phyloP scores from a whole-genome alignment of 108 stramenopile genomes.

The Nitzschia palea region DNA sequence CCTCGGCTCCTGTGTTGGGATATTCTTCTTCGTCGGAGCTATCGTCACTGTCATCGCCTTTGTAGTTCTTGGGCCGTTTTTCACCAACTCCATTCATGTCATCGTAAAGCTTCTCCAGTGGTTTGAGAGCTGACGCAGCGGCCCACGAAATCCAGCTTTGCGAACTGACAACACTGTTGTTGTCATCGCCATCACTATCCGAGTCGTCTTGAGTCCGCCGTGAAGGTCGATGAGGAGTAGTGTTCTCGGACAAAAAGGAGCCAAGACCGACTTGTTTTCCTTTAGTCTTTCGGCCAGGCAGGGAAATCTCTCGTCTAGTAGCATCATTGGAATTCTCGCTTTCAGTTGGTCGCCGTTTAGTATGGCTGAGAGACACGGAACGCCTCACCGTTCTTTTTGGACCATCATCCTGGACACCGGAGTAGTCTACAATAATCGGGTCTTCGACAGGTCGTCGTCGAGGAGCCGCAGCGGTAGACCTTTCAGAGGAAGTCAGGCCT shows the following conservation, averaged over 20 bases:
- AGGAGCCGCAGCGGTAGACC: no score
- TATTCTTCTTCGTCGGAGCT: neutral
- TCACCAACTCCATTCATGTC: conserved; percentile 3
- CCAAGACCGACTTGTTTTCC: neutral
- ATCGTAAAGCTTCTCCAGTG: conserved; percentile 14
- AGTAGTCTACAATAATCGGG: no score
- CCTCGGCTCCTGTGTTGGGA: neutral
- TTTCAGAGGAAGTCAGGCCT: no score
- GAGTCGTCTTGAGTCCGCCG: neutral
- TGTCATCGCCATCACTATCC: neutral
- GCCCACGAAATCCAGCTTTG: conserved; percentile 21
- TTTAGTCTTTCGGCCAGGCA: neutral
- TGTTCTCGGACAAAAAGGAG: neutral
- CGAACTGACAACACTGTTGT: neutral
- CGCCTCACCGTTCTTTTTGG: no score
- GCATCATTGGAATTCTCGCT: no score
- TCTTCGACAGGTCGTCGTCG: no score
- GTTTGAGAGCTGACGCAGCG: neutral
- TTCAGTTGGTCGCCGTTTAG: no score
- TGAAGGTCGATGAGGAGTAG: neutral
- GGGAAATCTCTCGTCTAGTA: no score
- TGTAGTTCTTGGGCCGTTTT: neutral
- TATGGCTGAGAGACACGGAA: no score
- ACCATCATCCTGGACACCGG: no score
- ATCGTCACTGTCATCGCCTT: neutral